These are phyloP conservation scores for Brassica carinata DNA, from an alignment of 345 rosid species.

Conservation along the genomic window DNA sequence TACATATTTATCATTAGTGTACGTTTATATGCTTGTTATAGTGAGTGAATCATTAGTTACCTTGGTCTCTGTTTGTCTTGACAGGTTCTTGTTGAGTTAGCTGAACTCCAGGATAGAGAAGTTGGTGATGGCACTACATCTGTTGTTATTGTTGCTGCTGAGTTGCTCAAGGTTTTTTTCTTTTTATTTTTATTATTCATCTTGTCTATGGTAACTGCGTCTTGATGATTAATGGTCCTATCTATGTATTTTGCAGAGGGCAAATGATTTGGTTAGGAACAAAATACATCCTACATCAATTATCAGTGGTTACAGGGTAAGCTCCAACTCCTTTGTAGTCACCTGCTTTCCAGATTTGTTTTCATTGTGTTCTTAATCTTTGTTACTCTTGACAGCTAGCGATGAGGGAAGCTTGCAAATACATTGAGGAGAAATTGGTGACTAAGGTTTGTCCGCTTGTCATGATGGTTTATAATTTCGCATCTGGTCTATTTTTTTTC, in stretches of 20 bases:
- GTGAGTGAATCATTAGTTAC: background rate
- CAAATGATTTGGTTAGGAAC: slow-evolving; percentile 93
- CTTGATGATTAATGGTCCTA: slow-evolving; percentile 12
- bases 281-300: slow-evolving; percentile 97
- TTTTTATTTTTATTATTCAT: no score
- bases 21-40: background rate
- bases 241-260: slow-evolving; percentile 56
- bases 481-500: background rate
- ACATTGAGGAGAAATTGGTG: slow-evolving; percentile 84
- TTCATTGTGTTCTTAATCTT: background rate
- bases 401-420: slow-evolving; percentile 97
- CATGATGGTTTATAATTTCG: background rate
- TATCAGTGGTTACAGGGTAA: slow-evolving; percentile 88
- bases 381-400: slow-evolving; percentile 67
- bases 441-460: slow-evolving; percentile 56
- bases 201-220: background rate
- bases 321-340: slow-evolving; percentile 20
- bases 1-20: background rate
- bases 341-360: background rate
- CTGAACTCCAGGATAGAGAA: slow-evolving; percentile 97
- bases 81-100: slow-evolving; percentile 94
- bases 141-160: slow-evolving; percentile 92
- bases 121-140: slow-evolving; percentile 98
- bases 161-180: slow-evolving; percentile 38
- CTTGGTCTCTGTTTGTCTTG: background rate